These are phyloP conservation scores for Arachnomyces sp. DNA, from an alignment of 2,329 filamentous ascomycete genomes.

Conservation along the genomic window DNA sequence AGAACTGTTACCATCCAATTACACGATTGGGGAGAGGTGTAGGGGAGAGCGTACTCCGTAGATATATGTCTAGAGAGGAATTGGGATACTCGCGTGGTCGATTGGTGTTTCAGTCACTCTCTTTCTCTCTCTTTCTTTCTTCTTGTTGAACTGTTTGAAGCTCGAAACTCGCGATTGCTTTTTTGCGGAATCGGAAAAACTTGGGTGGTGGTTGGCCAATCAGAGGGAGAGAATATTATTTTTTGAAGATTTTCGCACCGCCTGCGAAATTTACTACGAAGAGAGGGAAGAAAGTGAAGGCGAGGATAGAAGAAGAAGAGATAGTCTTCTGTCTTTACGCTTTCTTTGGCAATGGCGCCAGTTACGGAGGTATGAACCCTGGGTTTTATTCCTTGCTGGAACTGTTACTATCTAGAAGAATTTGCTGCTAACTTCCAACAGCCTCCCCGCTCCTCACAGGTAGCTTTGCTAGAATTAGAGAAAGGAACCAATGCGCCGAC, in stretches of 20 bases:
- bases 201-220: constrained; percentile 16
- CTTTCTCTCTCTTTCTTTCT: constrained; percentile 3
- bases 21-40: constrained; percentile 11
- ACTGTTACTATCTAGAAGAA: background rate
- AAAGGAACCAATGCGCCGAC: constrained; percentile 32
- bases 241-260: constrained; percentile 7
- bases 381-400: background rate
- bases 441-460: constrained; percentile 33
- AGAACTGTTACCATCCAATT: constrained; percentile 12
- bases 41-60: background rate
- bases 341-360: constrained; percentile 25
- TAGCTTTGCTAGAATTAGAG: constrained; percentile 38
- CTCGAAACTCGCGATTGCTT: constrained; percentile 1
- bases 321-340: constrained; percentile 8
- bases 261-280: background rate
- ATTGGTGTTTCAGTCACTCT: constrained; percentile 4
- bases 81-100: constrained; percentile 18
- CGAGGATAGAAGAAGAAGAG: constrained; percentile 1
- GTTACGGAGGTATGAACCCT: constrained; percentile 27
- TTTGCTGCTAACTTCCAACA: constrained; percentile 15
- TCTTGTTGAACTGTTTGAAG: constrained; percentile 5
- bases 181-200: constrained; percentile 30
- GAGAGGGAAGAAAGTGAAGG: constrained; percentile 2
- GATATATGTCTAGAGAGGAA: constrained; percentile 9
- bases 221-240: constrained; percentile 9